Evolutionary conservation across 768 basidiomycete genomes (phyloP), one percentile per base, ranked within the genome.

Genomic region (Suillus alpinus): DNA sequence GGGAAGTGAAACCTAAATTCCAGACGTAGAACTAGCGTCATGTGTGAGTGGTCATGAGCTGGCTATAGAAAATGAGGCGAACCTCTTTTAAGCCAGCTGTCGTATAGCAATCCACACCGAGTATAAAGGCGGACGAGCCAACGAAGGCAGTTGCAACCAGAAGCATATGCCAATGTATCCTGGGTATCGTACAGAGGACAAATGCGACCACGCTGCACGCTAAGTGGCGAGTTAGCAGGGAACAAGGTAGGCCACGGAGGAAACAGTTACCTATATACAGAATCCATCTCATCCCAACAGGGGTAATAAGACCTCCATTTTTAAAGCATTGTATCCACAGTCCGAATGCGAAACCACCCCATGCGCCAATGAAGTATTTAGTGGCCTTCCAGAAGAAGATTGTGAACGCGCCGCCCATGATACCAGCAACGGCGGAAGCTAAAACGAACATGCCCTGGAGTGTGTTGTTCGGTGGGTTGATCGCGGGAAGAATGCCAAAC

Each of bases 361-460:
- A 77, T 1, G 80, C 81, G 1, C 80, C 78, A n/a, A 85, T 78
- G 65, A 88, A 85, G 74, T 94, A 95, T 66, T 89, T 87, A 13
- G 94, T 86, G 36, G 83, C 89, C 69, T 94, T 91, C 89, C 89
- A 96, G 72, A 95, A 94, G 80, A 98, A 95, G 66, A 96, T 92
- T 59, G 91, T 85, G 60, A 92, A 78, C 23, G 82, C 94, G 40
- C 94, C 94, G 32, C 92, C 93, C 57, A 88, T 87, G 60, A 93
- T 73, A 26, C 94, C 92, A 18, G 94, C 89, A 49, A 96, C 84
- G 16, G 84, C 76, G 62, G 81, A 88, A 0, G 94, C 85, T 32
- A 98, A 84, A 18, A 96, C 88, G 76, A 95, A 97, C 77, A 97
- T 85, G 49, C 94, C 96, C 43, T 94, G 87, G 14, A 94, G 80